Percentiles rank a stretch among this genome's conserved stretches.
Conservation (phyloP, 2,329 filamentous ascomycete genomes). For the Metarhizium guizhouense region DNA sequence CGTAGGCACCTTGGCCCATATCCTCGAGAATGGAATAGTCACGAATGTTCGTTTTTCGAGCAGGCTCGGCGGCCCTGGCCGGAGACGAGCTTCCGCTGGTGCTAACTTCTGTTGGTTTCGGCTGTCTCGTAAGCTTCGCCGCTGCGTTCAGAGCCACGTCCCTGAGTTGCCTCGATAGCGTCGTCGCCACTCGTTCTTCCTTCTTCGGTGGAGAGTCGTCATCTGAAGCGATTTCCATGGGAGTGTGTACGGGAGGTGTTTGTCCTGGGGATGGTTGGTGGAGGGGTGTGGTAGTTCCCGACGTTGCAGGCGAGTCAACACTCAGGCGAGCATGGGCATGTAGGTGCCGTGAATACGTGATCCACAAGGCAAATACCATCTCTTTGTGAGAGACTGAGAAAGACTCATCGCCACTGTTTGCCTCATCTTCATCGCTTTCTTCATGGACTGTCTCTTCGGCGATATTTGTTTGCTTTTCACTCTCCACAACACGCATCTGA, state of each 20-base stretch:
- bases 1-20: slow-evolving; percentile 97
- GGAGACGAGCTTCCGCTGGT: slow-evolving; percentile 23
- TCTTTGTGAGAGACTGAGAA: slow-evolving; percentile 53
- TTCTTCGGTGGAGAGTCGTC: slow-evolving; percentile 33
- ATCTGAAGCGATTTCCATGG: slow-evolving; percentile 47
- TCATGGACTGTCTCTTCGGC: slow-evolving; percentile 59
- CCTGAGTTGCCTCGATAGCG: slow-evolving; percentile 47
- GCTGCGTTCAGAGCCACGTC: slow-evolving; percentile 47
- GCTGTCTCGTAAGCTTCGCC: slow-evolving; percentile 39
- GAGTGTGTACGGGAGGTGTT: slow-evolving; percentile 46
- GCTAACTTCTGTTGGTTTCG: slow-evolving; percentile 20
- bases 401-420: slow-evolving; percentile 25
- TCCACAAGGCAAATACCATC: slow-evolving; percentile 90
- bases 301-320: slow-evolving; percentile 52
- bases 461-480: slow-evolving; percentile 57
- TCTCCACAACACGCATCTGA: slow-evolving; percentile 93
- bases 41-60: slow-evolving; percentile 71
- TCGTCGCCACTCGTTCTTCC: slow-evolving; percentile 30
- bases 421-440: slow-evolving; percentile 44
- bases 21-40: slow-evolving; percentile 93
- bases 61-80: slow-evolving; percentile 26
- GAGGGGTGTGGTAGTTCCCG: slow-evolving; percentile 60
- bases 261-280: slow-evolving; percentile 75
- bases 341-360: slow-evolving; percentile 89
- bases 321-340: slow-evolving; percentile 57